A percentile compares a stretch with the other conserved stretches of the same genome.
Evolutionary conservation across 2,329 filamentous ascomycete species (phyloP).

Genomic region (Lomentospora prolificans): DNA sequence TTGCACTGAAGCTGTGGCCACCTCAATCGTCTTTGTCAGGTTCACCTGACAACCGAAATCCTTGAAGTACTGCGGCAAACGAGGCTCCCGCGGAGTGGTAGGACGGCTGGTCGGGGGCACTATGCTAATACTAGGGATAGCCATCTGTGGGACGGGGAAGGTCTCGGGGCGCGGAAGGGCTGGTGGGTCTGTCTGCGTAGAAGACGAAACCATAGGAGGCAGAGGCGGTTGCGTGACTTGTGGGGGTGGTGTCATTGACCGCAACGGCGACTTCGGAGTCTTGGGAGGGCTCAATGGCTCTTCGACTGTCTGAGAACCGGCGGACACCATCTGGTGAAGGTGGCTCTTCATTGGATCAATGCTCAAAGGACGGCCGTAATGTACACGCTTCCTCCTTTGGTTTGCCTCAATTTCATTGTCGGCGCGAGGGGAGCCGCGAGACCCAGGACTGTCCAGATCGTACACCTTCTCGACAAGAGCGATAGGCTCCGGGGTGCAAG

Average conservation of each 20-base stretch:
- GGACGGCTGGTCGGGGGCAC: slow-evolving; percentile 80
- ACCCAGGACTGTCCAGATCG: slow-evolving; percentile 28
- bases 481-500: slow-evolving; percentile 31
- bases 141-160: slow-evolving; percentile 30
- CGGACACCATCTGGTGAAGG: slow-evolving; percentile 49
- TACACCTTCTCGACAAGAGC: slow-evolving; percentile 25
- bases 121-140: slow-evolving; percentile 81
- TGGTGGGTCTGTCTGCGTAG: slow-evolving; percentile 52
- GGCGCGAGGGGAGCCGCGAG: slow-evolving; percentile 22
- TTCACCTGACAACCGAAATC: slow-evolving; percentile 75
- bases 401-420: slow-evolving; percentile 62
- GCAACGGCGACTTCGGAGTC: slow-evolving; percentile 46
- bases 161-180: slow-evolving; percentile 15
- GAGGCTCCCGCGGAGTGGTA: slow-evolving; percentile 63
- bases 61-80: slow-evolving; percentile 72
- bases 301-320: slow-evolving; percentile 52
- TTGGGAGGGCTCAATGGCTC: slow-evolving; percentile 55
- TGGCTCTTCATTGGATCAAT: slow-evolving; percentile 33
- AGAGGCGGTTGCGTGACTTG: slow-evolving; percentile 19
- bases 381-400: slow-evolving; percentile 60
- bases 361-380: slow-evolving; percentile 38
- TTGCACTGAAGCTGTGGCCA: slow-evolving; percentile 47
- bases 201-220: slow-evolving; percentile 38
- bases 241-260: slow-evolving; percentile 29
- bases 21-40: slow-evolving; percentile 17